Conservation (phyloP, 2,329 filamentous ascomycete genomes). For the Pestalotiopsis sp. region DNA sequence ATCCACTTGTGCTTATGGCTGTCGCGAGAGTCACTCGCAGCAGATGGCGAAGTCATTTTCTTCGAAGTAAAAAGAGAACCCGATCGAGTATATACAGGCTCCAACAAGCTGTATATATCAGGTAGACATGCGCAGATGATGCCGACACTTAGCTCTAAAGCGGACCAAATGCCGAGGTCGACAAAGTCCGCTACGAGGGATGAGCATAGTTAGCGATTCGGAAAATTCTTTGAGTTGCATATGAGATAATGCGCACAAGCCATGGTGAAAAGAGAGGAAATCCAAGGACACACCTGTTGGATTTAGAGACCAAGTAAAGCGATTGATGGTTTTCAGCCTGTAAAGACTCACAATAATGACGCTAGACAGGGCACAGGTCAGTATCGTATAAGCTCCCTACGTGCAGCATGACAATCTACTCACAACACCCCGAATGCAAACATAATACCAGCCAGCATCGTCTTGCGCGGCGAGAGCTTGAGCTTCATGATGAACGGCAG, state of each 20-base stretch:
- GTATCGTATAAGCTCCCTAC: background rate
- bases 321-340: slow-evolving; percentile 35
- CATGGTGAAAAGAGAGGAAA: background rate
- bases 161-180: slow-evolving; percentile 36
- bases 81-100: background rate
- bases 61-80: background rate
- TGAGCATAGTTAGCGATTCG: slow-evolving; percentile 20
- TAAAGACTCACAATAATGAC: slow-evolving; percentile 39
- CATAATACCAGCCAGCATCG: slow-evolving; percentile 51
- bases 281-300: background rate
- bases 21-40: background rate
- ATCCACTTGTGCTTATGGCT: background rate
- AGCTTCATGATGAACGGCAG: slow-evolving; percentile 45
- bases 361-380: background rate
- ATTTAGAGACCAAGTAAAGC: slow-evolving; percentile 26
- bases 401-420: background rate
- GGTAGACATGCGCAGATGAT: slow-evolving; percentile 44
- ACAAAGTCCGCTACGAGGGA: slow-evolving; percentile 36
- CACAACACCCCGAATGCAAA: slow-evolving; percentile 50
- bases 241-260: background rate
- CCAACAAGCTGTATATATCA: slow-evolving; percentile 34
- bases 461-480: slow-evolving; percentile 49
- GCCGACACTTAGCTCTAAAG: slow-evolving; percentile 40
- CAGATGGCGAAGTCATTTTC: background rate
- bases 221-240: too few species aligned